Evolutionary conservation across 148 eudicot genomes (phyloP).

Genomic region (Polygonum aviculare): DNA sequence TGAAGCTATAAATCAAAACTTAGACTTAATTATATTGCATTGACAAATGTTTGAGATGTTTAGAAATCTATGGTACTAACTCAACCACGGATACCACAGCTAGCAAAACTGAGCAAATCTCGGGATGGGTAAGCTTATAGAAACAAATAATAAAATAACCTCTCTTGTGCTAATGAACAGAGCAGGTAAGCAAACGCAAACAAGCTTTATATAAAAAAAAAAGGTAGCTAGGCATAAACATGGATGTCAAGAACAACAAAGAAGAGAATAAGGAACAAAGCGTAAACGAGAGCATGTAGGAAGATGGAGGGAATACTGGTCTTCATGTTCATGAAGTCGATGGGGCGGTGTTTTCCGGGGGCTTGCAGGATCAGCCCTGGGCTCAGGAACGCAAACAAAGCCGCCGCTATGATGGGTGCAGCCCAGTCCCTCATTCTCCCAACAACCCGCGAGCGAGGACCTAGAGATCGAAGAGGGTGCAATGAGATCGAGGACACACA

Average conservation of each 20-base stretch:
- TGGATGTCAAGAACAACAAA: constrained; percentile 61
- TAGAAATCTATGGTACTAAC: too few relatives aligned
- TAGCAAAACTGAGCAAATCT: neutral
- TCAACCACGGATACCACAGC: too few relatives aligned
- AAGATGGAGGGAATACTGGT: constrained; percentile 50
- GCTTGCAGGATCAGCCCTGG: constrained; percentile 70
- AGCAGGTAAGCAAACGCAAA: too few relatives aligned
- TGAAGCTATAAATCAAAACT: neutral
- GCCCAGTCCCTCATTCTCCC: constrained; percentile 64
- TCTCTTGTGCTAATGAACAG: neutral
- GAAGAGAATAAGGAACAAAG: constrained; percentile 68
- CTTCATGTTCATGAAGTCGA: constrained; percentile 77
- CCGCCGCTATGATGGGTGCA: constrained; percentile 63
- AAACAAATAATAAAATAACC: neutral
- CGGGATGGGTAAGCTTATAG: neutral
- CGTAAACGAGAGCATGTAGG: constrained; percentile 51
- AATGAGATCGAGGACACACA: too few relatives aligned
- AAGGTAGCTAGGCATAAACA: constrained; percentile 31
- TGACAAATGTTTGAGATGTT: neutral
- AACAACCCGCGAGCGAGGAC: neutral
- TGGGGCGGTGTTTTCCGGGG: constrained; percentile 53
- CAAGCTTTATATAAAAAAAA: too few relatives aligned
- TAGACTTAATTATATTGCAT: neutral
- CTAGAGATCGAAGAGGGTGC: neutral
- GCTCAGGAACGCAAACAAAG: constrained; percentile 57